These are phyloP conservation scores for Leccinum imitatum DNA, from an alignment of 768 basidiomycete genomes.

Conservation along the genomic window DNA sequence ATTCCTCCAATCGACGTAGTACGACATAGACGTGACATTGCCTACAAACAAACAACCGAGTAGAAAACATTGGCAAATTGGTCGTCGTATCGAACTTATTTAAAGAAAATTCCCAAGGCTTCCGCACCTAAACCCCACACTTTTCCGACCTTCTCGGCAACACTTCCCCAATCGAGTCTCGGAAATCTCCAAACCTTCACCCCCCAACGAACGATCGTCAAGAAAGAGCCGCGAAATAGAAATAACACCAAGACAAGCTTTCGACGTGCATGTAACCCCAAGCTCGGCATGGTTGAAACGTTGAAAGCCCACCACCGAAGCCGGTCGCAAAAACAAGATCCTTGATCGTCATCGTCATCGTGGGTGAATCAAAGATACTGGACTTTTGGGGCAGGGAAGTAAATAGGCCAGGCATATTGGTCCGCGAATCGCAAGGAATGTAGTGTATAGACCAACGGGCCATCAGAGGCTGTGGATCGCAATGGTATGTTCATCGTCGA, in stretches of 20 bases:
- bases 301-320: conserved; percentile 40
- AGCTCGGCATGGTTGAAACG: neutral
- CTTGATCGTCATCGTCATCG: conserved; percentile 38
- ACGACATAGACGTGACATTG: too few species aligned
- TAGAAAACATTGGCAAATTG: too few species aligned
- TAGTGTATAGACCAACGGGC: neutral
- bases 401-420: conserved; percentile 43
- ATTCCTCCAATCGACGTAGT: too few species aligned
- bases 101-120: neutral
- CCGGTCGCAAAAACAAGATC: conserved; percentile 61
- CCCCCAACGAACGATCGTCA: neutral
- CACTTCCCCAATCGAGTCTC: neutral
- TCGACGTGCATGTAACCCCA: neutral
- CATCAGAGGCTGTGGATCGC: neutral
- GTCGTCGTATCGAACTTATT: too few species aligned
- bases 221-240: conserved; percentile 45
- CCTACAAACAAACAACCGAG: too few species aligned
- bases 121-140: neutral
- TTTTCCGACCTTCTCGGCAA: neutral
- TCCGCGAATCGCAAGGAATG: neutral
- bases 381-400: conserved; percentile 51
- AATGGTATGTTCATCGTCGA: neutral
- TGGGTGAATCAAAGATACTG: neutral
- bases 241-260: conserved; percentile 32
- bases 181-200: neutral